These are phyloP conservation scores for Physcomitrellopsis africana DNA, from an alignment of 225 moss, liverwort and hornwort genomes.

Conservation along the genomic window DNA sequence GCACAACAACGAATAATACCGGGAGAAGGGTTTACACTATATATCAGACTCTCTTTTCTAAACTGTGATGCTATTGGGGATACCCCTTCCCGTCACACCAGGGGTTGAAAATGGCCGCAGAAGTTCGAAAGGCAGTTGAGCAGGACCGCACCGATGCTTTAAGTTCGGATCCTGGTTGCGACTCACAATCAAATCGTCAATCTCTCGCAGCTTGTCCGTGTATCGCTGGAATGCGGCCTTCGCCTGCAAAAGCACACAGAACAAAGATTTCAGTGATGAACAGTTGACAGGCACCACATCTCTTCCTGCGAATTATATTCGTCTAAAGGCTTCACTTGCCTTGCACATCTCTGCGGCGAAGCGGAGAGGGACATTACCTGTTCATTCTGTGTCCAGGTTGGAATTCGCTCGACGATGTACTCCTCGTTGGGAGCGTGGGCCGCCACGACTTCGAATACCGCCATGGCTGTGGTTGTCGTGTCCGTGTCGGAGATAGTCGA, in stretches of 20 bases:
- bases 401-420: slow-evolving; percentile 33
- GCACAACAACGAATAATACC: too few species aligned
- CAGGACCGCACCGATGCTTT: slow-evolving; percentile 47
- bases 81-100: slow-evolving; percentile 56
- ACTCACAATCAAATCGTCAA: slow-evolving; percentile 45
- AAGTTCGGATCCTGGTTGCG: slow-evolving; percentile 42
- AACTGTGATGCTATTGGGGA: slow-evolving; percentile 67
- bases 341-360: too few species aligned
- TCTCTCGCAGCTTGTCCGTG: slow-evolving; percentile 17
- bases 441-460: slow-evolving; percentile 61
- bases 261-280: not conserved
- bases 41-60: slow-evolving; percentile 7
- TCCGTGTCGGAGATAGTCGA: slow-evolving; percentile 28
- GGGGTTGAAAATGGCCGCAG: slow-evolving; percentile 45
- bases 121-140: slow-evolving; percentile 43
- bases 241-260: slow-evolving; percentile 18
- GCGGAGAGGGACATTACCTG: slow-evolving; percentile 17
- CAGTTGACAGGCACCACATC: not conserved
- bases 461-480: slow-evolving; percentile 32
- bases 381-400: slow-evolving; percentile 41
- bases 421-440: slow-evolving; percentile 51
- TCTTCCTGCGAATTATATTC: too few species aligned
- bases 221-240: slow-evolving; percentile 39
- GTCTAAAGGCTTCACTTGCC: too few species aligned
- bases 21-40: too few species aligned